Conservation (phyloP, 2,329 filamentous ascomycete genomes). For the Fusarium palustre region DNA sequence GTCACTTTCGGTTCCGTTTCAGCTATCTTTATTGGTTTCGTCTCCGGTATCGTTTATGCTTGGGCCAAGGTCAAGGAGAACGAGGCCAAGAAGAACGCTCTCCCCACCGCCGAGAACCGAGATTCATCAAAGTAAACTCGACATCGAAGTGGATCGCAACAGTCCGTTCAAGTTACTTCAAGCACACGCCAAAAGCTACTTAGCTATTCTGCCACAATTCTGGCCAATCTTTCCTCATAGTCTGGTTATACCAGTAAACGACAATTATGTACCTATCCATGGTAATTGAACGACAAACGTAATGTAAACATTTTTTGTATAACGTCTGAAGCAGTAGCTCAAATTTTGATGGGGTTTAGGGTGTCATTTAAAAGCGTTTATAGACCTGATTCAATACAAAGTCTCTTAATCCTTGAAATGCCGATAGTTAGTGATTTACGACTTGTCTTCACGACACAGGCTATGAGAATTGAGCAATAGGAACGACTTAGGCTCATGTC, state of each 20-base stretch:
- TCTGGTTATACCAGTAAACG: constrained; percentile 13
- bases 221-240: not conserved
- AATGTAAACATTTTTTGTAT: constrained; percentile 41
- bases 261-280: constrained; percentile 17
- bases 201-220: not conserved
- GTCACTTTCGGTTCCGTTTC: constrained; percentile 92
- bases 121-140: constrained; percentile 33
- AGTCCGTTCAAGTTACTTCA: not conserved
- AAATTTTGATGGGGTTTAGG: constrained; percentile 22
- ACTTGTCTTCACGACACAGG: not conserved
- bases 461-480: not conserved
- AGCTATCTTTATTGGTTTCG: constrained; percentile 91
- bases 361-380: constrained; percentile 42
- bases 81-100: constrained; percentile 64
- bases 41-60: constrained; percentile 92
- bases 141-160: not conserved
- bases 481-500: constrained; percentile 22
- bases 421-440: not conserved
- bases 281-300: constrained; percentile 32
- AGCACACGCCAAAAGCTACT: not conserved
- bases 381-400: constrained; percentile 35
- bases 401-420: not conserved
- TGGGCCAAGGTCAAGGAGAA: constrained; percentile 70
- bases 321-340: constrained; percentile 28
- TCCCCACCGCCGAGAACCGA: constrained; percentile 68